These are phyloP conservation scores for Porodaedalea pini DNA, from an alignment of 1,284 basidiomycete genomes.

Conservation along the genomic window DNA sequence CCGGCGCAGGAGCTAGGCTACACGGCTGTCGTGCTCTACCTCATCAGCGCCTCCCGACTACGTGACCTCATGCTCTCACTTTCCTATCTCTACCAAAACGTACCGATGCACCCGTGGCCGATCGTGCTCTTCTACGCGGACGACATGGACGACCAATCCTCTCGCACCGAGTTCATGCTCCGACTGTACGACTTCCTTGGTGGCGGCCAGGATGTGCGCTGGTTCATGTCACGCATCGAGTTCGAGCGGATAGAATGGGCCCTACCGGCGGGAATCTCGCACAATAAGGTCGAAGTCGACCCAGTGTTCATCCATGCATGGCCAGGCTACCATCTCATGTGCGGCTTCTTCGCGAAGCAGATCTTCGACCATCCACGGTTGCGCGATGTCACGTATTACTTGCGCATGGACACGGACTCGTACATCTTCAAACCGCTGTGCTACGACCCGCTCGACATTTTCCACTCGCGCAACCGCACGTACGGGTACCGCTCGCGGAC, in stretches of 20 bases:
- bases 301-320: conserved; percentile 3
- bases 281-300: conserved; percentile 7
- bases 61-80: conserved; percentile 2
- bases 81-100: conserved; percentile 1
- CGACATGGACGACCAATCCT: conserved; percentile 1
- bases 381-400: conserved; percentile 16
- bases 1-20: neutral
- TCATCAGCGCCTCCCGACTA: neutral
- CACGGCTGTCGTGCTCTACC: conserved; percentile 5
- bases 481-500: conserved; percentile 1
- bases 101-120: conserved; percentile 1
- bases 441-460: conserved; percentile 19
- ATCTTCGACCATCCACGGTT: conserved; percentile 17
- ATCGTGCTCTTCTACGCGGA: conserved; percentile 10
- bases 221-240: conserved; percentile 3
- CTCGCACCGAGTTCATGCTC: neutral
- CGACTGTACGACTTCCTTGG: conserved; percentile 8
- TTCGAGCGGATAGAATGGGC: conserved; percentile 3
- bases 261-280: neutral
- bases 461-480: conserved; percentile 4
- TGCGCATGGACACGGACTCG: conserved; percentile 19
- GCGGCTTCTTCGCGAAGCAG: conserved; percentile 14
- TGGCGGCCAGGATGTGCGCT: neutral
- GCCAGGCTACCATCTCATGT: conserved; percentile 18
- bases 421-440: conserved; percentile 14